These are phyloP conservation scores for Xylariaceae sp. DNA, from an alignment of 2,329 filamentous ascomycete genomes.

Conservation along the genomic window DNA sequence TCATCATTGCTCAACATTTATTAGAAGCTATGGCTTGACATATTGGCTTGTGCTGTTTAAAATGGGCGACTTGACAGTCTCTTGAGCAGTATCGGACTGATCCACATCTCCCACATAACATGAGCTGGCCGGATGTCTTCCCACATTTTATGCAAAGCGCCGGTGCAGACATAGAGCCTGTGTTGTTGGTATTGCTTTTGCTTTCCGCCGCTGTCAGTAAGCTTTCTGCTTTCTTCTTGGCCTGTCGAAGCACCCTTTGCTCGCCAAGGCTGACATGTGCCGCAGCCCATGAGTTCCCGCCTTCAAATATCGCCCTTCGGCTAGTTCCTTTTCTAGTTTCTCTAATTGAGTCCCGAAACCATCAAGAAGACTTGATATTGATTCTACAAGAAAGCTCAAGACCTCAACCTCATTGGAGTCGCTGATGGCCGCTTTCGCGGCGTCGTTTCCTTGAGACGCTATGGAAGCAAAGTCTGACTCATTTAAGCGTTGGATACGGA, in stretches of 20 bases:
- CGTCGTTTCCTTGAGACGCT: neutral
- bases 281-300: neutral
- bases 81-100: neutral
- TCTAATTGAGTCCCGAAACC: neutral
- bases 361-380: neutral
- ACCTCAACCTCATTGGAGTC: neutral
- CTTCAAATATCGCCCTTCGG: neutral
- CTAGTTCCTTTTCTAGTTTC: neutral
- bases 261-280: neutral
- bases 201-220: neutral
- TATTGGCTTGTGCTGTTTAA: neutral
- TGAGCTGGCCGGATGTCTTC: neutral
- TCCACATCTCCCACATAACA: neutral
- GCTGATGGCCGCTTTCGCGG: neutral
- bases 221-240: neutral
- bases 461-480: neutral
- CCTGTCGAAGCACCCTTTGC: neutral
- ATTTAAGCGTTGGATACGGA: neutral
- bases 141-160: neutral
- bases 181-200: neutral
- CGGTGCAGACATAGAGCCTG: neutral
- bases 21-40: neutral
- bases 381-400: neutral
- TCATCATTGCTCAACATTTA: slow-evolving; percentile 41
- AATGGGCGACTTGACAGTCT: neutral